A percentile compares a stretch with the other conserved stretches of the same genome.
These are phyloP conservation scores for Naganishia friedmannii DNA, from an alignment of 768 basidiomycete genomes.

Conservation along the genomic window DNA sequence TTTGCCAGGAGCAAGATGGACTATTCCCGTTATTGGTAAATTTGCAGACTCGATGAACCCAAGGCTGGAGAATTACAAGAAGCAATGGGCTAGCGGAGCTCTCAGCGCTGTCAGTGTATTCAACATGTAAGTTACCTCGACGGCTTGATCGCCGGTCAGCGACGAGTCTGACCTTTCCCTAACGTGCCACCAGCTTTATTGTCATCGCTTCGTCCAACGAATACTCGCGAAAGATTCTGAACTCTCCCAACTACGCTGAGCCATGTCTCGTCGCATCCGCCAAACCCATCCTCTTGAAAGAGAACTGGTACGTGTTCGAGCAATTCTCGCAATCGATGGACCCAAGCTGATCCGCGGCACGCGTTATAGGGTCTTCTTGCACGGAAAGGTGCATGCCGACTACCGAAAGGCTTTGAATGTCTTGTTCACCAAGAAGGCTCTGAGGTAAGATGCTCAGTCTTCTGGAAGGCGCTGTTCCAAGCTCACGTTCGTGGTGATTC, in stretches of 20 bases:
- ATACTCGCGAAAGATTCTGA: constrained; percentile 89
- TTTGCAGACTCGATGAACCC: constrained; percentile 90
- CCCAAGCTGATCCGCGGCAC: background rate
- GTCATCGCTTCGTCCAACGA: constrained; percentile 96
- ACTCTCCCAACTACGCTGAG: constrained; percentile 86
- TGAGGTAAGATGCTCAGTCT: background rate
- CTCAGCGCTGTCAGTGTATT: constrained; percentile 90
- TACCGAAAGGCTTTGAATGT: constrained; percentile 86
- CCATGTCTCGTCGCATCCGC: constrained; percentile 91
- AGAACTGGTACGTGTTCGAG: constrained; percentile 70
- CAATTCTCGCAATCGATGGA: background rate
- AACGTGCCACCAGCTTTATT: constrained; percentile 71
- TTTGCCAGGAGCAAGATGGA: constrained; percentile 84
- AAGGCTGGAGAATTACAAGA: constrained; percentile 84
- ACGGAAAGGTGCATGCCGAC: constrained; percentile 85
- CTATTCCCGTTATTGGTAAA: constrained; percentile 95
- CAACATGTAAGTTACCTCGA: constrained; percentile 71
- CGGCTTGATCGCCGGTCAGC: background rate
- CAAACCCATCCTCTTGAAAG: constrained; percentile 74
- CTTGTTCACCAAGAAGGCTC: constrained; percentile 87
- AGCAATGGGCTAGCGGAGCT: constrained; percentile 84
- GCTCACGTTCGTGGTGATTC: background rate
- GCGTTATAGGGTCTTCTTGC: constrained; percentile 85
- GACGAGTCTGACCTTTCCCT: no score
- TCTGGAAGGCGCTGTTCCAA: background rate